These are phyloP conservation scores for Didymella glomerata DNA, from an alignment of 2,329 filamentous ascomycete genomes.

Conservation along the genomic window DNA sequence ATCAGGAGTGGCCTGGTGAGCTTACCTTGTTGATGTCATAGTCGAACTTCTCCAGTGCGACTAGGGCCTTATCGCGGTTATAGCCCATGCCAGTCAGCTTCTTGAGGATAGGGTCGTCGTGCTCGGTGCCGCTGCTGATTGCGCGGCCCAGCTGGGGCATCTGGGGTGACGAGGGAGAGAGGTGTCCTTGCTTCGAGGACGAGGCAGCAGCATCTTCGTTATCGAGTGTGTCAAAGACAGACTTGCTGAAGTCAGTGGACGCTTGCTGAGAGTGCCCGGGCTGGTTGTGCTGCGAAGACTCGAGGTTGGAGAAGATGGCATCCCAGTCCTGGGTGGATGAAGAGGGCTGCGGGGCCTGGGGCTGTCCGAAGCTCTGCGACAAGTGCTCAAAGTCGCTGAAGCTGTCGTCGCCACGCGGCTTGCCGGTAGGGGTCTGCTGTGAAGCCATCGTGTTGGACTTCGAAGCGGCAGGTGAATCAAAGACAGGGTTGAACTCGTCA, in stretches of 20 bases:
- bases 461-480: conserved; percentile 70
- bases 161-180: conserved; percentile 29
- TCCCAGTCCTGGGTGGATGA: conserved; percentile 82
- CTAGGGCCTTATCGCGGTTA: conserved; percentile 73
- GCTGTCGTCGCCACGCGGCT: conserved; percentile 53
- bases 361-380: conserved; percentile 52
- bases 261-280: conserved; percentile 42
- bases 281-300: conserved; percentile 58
- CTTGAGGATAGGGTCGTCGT: conserved; percentile 92
- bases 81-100: conserved; percentile 92
- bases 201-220: conserved; percentile 44
- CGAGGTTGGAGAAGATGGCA: conserved; percentile 85
- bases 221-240: conserved; percentile 49
- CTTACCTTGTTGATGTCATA: conserved; percentile 92
- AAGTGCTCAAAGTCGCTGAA: conserved; percentile 61
- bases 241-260: conserved; percentile 48
- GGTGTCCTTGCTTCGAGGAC: conserved; percentile 35
- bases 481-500: conserved; percentile 82
- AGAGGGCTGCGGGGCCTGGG: conserved; percentile 52
- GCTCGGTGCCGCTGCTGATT: conserved; percentile 75
- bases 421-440: conserved; percentile 53
- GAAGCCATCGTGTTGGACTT: conserved; percentile 59
- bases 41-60: conserved; percentile 90
- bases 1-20: conserved; percentile 2
- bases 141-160: conserved; percentile 69